Percentiles rank a stretch among this genome's conserved stretches.
Conservation (phyloP, 345 rosid species). For the Moricandia arvensis region DNA sequence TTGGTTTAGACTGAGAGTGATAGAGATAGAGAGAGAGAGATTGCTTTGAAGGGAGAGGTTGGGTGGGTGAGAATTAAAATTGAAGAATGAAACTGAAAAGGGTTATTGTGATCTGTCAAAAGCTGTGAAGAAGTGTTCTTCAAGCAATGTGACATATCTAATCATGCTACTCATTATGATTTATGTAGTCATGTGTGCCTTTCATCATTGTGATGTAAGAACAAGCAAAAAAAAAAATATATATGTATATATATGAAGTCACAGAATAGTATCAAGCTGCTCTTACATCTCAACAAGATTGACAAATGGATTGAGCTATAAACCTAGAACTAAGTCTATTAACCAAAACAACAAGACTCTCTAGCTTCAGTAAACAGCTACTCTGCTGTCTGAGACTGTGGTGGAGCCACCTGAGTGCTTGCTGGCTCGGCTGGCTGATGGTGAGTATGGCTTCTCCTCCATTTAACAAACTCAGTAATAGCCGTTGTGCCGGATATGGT, state of each 20-base stretch:
- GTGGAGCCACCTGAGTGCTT: constrained; percentile 3
- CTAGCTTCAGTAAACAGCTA: constrained; percentile 17
- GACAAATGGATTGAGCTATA: background rate
- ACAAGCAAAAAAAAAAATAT: too few species aligned
- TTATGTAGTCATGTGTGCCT: background rate
- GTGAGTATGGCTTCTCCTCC: constrained; percentile 37
- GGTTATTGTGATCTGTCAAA: constrained; percentile 19
- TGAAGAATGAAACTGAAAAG: constrained; percentile 26
- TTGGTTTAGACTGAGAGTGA: constrained; percentile 10
- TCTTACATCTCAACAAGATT: background rate
- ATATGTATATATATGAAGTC: background rate
- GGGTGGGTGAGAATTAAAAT: constrained; percentile 35
- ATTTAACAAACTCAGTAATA: constrained; percentile 42
- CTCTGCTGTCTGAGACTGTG: constrained; percentile 24
- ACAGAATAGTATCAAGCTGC: background rate
- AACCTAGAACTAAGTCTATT: background rate
- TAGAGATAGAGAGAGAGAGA: constrained; percentile 5
- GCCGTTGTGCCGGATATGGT: constrained; percentile 57
- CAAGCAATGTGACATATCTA: constrained; percentile 27
- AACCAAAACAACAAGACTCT: constrained; percentile 1
- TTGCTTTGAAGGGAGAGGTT: constrained; percentile 37
- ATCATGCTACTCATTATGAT: constrained; percentile 31
- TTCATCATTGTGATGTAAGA: background rate
- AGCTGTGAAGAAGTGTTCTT: constrained; percentile 34
- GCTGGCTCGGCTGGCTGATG: constrained; percentile 18